phyloP scores from a whole-genome alignment of 139 green algal species.

The Coelastrella sp. region DNA sequence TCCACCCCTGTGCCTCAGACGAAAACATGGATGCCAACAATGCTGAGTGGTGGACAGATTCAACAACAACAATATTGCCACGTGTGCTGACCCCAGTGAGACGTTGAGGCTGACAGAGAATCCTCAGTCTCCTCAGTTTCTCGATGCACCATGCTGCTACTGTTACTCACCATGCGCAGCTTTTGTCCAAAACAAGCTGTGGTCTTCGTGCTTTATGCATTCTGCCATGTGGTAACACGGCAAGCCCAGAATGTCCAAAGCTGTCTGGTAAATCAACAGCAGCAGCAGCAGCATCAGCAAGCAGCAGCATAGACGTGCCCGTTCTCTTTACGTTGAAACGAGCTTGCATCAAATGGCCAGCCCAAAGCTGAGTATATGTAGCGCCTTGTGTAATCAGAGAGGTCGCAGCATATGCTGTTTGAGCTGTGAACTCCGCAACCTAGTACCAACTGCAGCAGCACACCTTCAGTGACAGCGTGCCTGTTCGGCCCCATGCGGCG shows the following conservation, averaged over 20 bases:
- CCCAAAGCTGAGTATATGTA: not conserved
- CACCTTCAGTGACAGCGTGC: slow-evolving; percentile 1
- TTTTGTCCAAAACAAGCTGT: not conserved
- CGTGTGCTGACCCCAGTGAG: not conserved
- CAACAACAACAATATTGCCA: not conserved
- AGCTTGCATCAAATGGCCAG: no score
- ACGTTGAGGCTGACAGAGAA: not conserved
- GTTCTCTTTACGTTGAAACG: no score
- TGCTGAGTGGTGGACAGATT: not conserved
- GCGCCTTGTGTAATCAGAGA: not conserved
- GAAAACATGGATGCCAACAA: not conserved
- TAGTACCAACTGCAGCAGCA: not conserved
- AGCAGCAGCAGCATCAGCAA: not conserved
- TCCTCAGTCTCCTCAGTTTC: not conserved
- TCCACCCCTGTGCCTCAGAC: not conserved
- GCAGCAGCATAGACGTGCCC: not conserved
- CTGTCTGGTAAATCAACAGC: slow-evolving; percentile 1
- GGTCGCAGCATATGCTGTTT: not conserved
- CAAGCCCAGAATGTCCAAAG: slow-evolving; percentile 33
- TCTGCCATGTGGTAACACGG: slow-evolving; percentile 40
- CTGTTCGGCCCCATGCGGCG: slow-evolving; percentile 23
- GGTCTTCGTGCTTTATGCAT: not conserved
- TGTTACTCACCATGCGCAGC: not conserved
- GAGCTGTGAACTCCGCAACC: not conserved
- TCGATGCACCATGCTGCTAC: not conserved